Percentiles rank a stretch among this genome's conserved stretches.
phyloP scores from a whole-genome alignment of 768 basidiomycete species.

The Fomitopsis serialis region DNA sequence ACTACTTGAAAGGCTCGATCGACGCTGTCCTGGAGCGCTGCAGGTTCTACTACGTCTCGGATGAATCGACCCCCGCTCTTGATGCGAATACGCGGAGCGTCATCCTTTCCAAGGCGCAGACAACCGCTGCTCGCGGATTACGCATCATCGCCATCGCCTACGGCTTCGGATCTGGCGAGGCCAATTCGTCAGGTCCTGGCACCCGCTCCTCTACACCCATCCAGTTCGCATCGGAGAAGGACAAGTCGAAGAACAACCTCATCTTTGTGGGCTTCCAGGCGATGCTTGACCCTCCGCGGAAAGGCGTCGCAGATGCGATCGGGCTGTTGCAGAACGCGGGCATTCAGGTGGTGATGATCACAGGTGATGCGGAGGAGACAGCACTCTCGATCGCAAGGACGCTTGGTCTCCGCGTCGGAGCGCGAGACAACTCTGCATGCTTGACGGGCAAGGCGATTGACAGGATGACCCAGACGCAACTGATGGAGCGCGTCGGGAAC shows the following conservation, averaged over 20 bases:
- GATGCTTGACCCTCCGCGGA: slow-evolving; percentile 92
- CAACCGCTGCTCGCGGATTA: slow-evolving; percentile 69
- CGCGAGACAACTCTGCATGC: slow-evolving; percentile 27
- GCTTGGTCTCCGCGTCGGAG: slow-evolving; percentile 72
- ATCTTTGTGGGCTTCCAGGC: slow-evolving; percentile 92
- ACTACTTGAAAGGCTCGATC: slow-evolving; percentile 90
- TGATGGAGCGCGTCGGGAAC: slow-evolving; percentile 74
- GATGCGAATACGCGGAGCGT: slow-evolving; percentile 63
- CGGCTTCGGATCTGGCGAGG: slow-evolving; percentile 60
- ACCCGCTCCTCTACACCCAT: slow-evolving; percentile 18
- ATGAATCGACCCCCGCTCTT: slow-evolving; percentile 80
- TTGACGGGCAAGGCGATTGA: slow-evolving; percentile 66
- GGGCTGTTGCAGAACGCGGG: slow-evolving; percentile 75
- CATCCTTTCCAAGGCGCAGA: slow-evolving; percentile 66
- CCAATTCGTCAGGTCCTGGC: slow-evolving; percentile 16
- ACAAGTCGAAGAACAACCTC: slow-evolving; percentile 38
- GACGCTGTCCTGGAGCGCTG: slow-evolving; percentile 84
- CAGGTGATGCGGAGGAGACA: slow-evolving; percentile 89
- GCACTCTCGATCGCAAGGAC: slow-evolving; percentile 84
- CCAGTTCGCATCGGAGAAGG: slow-evolving; percentile 29
- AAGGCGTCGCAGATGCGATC: slow-evolving; percentile 90
- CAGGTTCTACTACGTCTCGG: slow-evolving; percentile 84
- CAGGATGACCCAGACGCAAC: slow-evolving; percentile 71
- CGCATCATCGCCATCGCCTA: slow-evolving; percentile 92
- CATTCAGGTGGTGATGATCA: slow-evolving; percentile 98